Evolutionary conservation across 1,284 basidiomycete species (phyloP), one percentile per base, ranked within the genome.

Genomic region (Ganoderma lingzhi): DNA sequence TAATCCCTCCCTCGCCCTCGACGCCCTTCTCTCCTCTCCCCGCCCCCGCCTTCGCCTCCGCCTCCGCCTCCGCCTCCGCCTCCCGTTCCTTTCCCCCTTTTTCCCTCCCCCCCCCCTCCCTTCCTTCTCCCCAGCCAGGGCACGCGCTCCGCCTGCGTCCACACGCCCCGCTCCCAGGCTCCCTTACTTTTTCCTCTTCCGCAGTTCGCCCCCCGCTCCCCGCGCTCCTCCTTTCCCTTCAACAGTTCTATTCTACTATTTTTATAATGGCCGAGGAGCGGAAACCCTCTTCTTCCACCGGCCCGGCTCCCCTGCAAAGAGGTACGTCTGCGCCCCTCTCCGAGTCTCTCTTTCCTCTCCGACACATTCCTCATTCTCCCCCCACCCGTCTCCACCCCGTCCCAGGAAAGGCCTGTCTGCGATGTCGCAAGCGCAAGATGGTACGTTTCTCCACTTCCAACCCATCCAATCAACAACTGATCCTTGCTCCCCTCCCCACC

Each of bases 391-490:
- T 41, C 64, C 67, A 48, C 62, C 62, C n/a, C 56, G n/a, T 71
- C 37, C 55, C 71, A 78, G 90, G 89, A 68, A 91, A 91, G 78
- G 89, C 89, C 67, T 91, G 90, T 82, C 81, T 91, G 70, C 84
- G 89, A 81, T 91, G 89, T 84, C 86, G 92, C 80, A 92, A 93
- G 81, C 87, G 92, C 72, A 93, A 93, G 81, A 93, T 94, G 91
- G 92, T 92, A 73, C 70, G 80, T 74, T 63, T 53, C 23, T 42
- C 45, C 69, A 64, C 64, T 65, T 62, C 30, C 51, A 37, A 44
- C n/a, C 63, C 48, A 30, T 9, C 10, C 23, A 12, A 71, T 60
- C 63, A 65, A 37, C 35, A 28, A 10, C 42, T n/a, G 44, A 12
- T 53, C 63, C 23, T 41, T 8, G 41, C 37, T 32, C 51, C 37